Evolutionary conservation across 768 basidiomycete genomes (phyloP), one percentile per base, ranked within the genome.

Genomic region (Leccinum variicolor): DNA sequence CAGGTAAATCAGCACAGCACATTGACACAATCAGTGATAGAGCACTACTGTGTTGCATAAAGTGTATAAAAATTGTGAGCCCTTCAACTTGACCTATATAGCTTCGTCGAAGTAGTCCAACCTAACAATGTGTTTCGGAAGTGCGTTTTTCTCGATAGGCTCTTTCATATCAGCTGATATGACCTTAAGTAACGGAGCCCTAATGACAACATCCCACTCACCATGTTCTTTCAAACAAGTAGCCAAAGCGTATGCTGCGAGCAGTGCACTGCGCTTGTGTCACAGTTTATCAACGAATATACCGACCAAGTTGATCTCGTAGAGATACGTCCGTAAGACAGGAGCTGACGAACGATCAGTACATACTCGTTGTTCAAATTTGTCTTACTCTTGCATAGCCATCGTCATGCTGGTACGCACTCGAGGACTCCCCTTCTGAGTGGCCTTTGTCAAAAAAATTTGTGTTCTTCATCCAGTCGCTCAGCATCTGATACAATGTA

Each of bases 41-140:
- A 19, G 15, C 26, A 19, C 60, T 60, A 68, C 67, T 53, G 10
- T 62, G 34, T 41, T 57, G 55, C 62, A 68, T 66, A 3, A 68
- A 45, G 28, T 68, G 53, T 3, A 50, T 46, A 13, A 68, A 68
- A 3, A 68, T 57, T 29, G 69, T 65, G 41, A 66, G 69, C 14
- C 66, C 66, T 50, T 67, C 67, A 2, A 69, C 54, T 23, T 7
- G 50, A 10, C 66, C 67, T 0, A 69, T 0, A 69, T 55, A 11
- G 66, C 66, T 26, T 68, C 67, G 5, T 68, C 64, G 25, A 68
- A 69, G 46, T 56, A 66, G 53, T 68, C 62, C 14, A 60, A 41
- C 26, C 64, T 50, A 11, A 67, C 25, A 4, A 68, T 69, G 13
- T 58, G 26, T 48, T 48, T 48, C 46, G 46, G 25, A 15, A 64